phyloP scores from a whole-genome alignment of 306 rosid genomes.

The Cucurbita maxima region DNA sequence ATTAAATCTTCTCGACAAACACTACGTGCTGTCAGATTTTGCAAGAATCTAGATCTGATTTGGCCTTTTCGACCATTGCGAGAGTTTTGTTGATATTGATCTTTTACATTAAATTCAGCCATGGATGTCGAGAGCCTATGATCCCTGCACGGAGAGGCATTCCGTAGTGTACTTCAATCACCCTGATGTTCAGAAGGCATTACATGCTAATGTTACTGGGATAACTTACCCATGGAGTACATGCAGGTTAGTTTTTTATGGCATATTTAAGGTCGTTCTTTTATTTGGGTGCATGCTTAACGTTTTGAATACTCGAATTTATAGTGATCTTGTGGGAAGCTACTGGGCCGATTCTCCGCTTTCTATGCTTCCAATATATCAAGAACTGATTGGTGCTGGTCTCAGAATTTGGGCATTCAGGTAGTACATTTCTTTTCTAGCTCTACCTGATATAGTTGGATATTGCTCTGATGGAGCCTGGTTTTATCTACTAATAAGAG shows the following conservation, averaged over 20 bases:
- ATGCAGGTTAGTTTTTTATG: conserved; percentile 44
- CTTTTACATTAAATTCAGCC: conserved; percentile 46
- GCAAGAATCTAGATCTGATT: not conserved
- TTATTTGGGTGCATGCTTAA: not conserved
- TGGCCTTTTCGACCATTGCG: not conserved
- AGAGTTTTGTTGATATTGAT: not conserved
- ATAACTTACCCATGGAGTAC: conserved; percentile 71
- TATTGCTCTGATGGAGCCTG: not conserved
- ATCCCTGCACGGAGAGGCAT: conserved; percentile 86
- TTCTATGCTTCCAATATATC: conserved; percentile 89
- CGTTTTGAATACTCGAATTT: conserved; percentile 4
- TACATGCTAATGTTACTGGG: conserved; percentile 78
- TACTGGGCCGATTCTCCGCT: conserved; percentile 84
- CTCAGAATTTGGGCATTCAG: conserved; percentile 82
- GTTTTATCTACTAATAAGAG: not conserved
- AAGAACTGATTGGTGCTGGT: conserved; percentile 63
- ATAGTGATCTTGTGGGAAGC: conserved; percentile 60
- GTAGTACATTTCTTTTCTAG: conserved; percentile 16
- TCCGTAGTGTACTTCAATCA: conserved; percentile 65
- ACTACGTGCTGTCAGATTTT: not conserved
- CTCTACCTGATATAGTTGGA: not conserved
- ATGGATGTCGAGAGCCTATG: conserved; percentile 90
- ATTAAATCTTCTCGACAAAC: not conserved
- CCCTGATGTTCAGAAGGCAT: conserved; percentile 84
- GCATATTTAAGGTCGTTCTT: conserved; percentile 7